Base-by-base conservation (phyloP, 139 green algal species). In the Picochlorum sp. region DNA sequence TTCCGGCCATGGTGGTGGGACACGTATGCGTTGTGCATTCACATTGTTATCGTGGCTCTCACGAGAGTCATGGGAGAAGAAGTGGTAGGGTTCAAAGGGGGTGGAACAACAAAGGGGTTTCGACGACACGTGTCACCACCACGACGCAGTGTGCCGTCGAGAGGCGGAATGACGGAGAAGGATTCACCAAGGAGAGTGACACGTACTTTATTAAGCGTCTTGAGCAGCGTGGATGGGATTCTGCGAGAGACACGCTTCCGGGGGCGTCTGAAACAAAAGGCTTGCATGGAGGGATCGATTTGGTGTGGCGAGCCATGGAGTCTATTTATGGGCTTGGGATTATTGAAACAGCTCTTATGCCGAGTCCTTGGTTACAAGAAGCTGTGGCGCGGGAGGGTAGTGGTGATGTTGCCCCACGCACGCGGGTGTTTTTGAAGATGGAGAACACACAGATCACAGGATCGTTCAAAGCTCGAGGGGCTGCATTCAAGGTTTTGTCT, bases 381-480 rank as follows among this genome's bases (percentile, higher is more conserved):
- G 47, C 47, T 54, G 47, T 54, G 47, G 18, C 47, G 2, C 16
- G 47, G 47, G 47, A 3, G 47, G 47, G 16, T 26, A 54, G 47
- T 54, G 6, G 15, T 54, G n/a, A 21, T 9, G 47, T 9, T 21
- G 47, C 0, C 0, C 6, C 6, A 20, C 16, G 47, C 47, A 54
- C 16, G 1, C 13, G 7, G 18, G 68, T 81, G 54, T 45, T 60
- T 15, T 69, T 86, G 0, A 85, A 85, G 68, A 24, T 80, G 21
- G 77, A 85, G 65, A 74, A 47, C 24, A 54, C 76, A 55, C 82
- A 88, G 63, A 66, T 71, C 9, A 77, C 62, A 2, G 74, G 77
- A 2, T 81, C 75, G 0, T 87, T 85, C 65, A 87, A 88, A 60
- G 68, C 62, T 0, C 54, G 81, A 16, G 81, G 79, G 0, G 79